Conservation (phyloP, 2,329 filamentous ascomycete species). For the Hypocrella siamensis region DNA sequence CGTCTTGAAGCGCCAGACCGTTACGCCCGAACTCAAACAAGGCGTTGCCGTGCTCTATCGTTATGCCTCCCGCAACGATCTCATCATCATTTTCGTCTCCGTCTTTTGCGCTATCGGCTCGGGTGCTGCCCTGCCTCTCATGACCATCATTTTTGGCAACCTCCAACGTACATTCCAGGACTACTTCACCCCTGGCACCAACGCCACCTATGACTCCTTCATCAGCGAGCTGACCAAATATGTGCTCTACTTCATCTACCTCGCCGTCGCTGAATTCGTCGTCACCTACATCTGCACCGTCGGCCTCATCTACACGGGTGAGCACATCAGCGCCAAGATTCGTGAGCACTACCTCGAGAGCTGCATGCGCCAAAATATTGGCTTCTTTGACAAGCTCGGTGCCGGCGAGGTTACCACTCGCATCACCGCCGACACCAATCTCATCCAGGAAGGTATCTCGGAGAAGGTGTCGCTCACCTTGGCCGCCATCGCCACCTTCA, state of each 20-base stretch:
- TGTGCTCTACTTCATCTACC: slow-evolving; percentile 73
- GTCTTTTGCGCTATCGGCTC: slow-evolving; percentile 51
- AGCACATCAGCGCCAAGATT: slow-evolving; percentile 65
- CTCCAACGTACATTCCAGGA: slow-evolving; percentile 56
- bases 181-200: slow-evolving; percentile 34
- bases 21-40: slow-evolving; percentile 46
- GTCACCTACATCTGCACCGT: slow-evolving; percentile 68
- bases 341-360: slow-evolving; percentile 71
- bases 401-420: slow-evolving; percentile 88
- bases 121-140: slow-evolving; percentile 61
- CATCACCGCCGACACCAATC: slow-evolving; percentile 85
- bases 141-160: slow-evolving; percentile 70
- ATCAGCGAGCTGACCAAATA: slow-evolving; percentile 40
- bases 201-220: slow-evolving; percentile 38
- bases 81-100: slow-evolving; percentile 46
- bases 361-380: slow-evolving; percentile 78
- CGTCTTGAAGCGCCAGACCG: slow-evolving; percentile 53
- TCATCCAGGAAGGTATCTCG: slow-evolving; percentile 86
- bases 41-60: slow-evolving; percentile 52
- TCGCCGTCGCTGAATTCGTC: slow-evolving; percentile 67
- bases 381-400: slow-evolving; percentile 83
- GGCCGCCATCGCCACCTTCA: slow-evolving; percentile 63
- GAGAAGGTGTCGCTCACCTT: slow-evolving; percentile 74
- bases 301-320: slow-evolving; percentile 78
- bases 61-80: slow-evolving; percentile 51